Evolutionary conservation across 257 asterid genomes (phyloP), one percentile per base, ranked within the genome.

Genomic region (Solanum tarapatanum): DNA sequence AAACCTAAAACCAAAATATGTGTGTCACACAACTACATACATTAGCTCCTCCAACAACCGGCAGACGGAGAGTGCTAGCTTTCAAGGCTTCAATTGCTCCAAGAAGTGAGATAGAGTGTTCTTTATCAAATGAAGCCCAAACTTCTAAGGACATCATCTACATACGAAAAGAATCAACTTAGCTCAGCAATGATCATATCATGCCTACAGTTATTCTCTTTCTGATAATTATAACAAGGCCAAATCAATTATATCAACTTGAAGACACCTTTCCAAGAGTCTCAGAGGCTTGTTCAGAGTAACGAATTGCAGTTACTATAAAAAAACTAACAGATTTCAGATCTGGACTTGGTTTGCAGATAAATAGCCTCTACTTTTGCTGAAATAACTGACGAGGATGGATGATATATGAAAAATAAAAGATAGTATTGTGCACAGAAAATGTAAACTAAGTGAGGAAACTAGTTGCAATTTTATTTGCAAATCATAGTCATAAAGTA

Each of bases 31-130:
- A 36, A 73, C 85, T 30, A 87, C 98, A 72, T 94, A 96, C 99
- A 75, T 87, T 89, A 90, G 96, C 98, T 91, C 94, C 98, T 91
- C 94, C 98, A 55, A 90, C 91, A 74, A 95, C 93, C 9, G 99
- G 98, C 83, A 97, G 98, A 48, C 98, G 98, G 74, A 97, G 96
- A 85, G 98, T 95, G 94, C 98, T 97, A 79, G 98, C 98, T 86
- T 91, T 95, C 89, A 97, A 91, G 76, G 98, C 96, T 92, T 95
- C 98, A 64, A 92, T 97, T 73, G 96, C 98, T 86, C 99, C 98
- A 51, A 90, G 88, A 90, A 97, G 87, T 88, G 96, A 93, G 73
- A 93, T 89, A 7, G 89, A 92, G 88, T 95, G 98, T 83, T 93
- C 97, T 88, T 94, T 94, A 83, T 94, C 99, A 86, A 94, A 72